These are phyloP conservation scores for Mycogone perniciosa DNA, from an alignment of 2,329 filamentous ascomycete species.

Conservation along the genomic window DNA sequence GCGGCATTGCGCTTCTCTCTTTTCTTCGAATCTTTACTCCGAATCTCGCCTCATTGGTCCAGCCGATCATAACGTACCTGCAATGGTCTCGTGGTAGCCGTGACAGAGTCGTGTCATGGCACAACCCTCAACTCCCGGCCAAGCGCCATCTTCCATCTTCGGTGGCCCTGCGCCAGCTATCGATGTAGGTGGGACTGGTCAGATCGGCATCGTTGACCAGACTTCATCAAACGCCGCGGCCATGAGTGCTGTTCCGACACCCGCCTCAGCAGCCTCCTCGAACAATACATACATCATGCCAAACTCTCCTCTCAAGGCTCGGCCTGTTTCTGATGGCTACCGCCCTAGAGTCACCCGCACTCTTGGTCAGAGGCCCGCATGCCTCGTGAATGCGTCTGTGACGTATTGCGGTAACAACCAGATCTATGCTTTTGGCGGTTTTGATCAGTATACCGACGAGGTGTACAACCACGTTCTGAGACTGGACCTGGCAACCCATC, in stretches of 20 bases:
- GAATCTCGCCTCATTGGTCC: neutral
- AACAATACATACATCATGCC: constrained; percentile 89
- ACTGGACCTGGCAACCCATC: constrained; percentile 77
- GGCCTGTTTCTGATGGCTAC: constrained; percentile 64
- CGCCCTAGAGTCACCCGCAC: constrained; percentile 77
- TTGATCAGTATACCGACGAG: constrained; percentile 98
- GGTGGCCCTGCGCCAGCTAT: constrained; percentile 30
- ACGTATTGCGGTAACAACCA: constrained; percentile 98
- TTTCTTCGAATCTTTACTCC: neutral
- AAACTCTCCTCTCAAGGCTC: constrained; percentile 67
- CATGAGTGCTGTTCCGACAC: constrained; percentile 18
- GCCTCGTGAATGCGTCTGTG: constrained; percentile 94
- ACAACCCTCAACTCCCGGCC: constrained; percentile 40
- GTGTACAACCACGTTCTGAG: constrained; percentile 96
- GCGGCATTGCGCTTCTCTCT: neutral
- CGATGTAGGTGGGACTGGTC: constrained; percentile 21
- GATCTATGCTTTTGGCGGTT: constrained; percentile 97
- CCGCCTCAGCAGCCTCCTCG: constrained; percentile 18
- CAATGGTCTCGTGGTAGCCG: constrained; percentile 4
- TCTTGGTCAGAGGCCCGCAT: constrained; percentile 77
- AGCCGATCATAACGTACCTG: neutral
- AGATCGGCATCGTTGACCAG: constrained; percentile 22
- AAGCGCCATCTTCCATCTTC: constrained; percentile 40
- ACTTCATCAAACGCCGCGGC: constrained; percentile 22
- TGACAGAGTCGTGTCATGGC: constrained; percentile 32